Evolutionary conservation across 257 asterid species (phyloP), one percentile per base, ranked within the genome.

Genomic region (Perilla frutescens): DNA sequence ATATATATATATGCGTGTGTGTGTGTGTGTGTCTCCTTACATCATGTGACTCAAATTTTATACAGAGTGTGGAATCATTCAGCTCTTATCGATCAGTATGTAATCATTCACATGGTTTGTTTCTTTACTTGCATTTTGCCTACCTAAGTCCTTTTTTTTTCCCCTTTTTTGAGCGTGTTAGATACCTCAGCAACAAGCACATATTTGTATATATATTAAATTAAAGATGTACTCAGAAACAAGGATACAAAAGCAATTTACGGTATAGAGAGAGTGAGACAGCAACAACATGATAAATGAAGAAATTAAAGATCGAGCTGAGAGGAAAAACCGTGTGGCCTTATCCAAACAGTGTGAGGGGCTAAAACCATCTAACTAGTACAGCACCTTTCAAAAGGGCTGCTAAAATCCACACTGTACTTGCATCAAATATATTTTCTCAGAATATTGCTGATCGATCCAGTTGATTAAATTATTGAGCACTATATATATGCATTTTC

Each of bases 51-150:
- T 20, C 48, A 15, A 41, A 44, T 32, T 2, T 7, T 37, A 37
- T 14, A 15, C 44, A 12, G 14, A 15, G 10, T 31, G 8, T 43
- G 60, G 44, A 73, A 73, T 50, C 2, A 43, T 43, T 2, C 9
- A 43, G 8, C 8, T 34, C 44, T 40, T 4, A 40, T 40, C 44
- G 7, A 40, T 40, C 44, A 40, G 7, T 40, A 8, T 4, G 44
- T 1, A 40, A 40, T 40, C 44, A 40, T 40, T 75, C 78, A 69
- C 81, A 50, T 77, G 84, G 37, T 56, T 56, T 43, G 80, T 78
- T 76, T 76, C 70, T 74, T 83, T 74, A 66, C 37, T 70, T 78
- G 34, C 37, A 66, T 20, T 20, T 20, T 76, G 8, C 15, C 40
- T 54, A 64, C 77, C 59, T 54, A 73, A 41, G 32, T 44, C 56